phyloP scores from a whole-genome alignment of 495 filamentous ascomycete species.

The Xylaria cubensis region DNA sequence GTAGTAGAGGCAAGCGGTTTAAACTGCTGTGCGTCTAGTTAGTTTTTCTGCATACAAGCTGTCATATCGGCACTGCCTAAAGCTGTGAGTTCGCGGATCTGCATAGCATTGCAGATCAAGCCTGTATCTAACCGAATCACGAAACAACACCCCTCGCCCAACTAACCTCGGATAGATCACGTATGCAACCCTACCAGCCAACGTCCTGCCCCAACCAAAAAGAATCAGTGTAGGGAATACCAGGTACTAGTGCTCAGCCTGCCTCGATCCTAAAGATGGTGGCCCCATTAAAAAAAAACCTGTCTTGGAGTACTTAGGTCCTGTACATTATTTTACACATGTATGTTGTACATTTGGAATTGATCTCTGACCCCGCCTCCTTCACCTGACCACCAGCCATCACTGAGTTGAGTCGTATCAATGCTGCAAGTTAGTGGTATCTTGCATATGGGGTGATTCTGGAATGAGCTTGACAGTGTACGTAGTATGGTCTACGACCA shows the following conservation, averaged over 20 bases:
- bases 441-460: not conserved
- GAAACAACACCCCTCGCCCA: not conserved
- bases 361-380: no score
- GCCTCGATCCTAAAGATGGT: not conserved
- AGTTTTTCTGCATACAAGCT: not conserved
- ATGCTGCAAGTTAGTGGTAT: not conserved
- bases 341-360: not conserved
- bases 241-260: not conserved
- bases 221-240: not conserved
- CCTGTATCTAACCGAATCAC: not conserved
- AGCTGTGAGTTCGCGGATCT: not conserved
- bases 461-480: not conserved
- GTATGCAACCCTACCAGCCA: not conserved
- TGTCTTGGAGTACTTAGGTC: not conserved
- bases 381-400: not conserved
- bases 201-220: not conserved
- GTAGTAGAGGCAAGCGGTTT: not conserved
- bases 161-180: not conserved
- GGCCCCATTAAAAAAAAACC: not conserved
- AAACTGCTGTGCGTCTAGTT: not conserved
- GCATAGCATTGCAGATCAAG: slow-evolving; percentile 14
- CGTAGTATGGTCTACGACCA: not conserved
- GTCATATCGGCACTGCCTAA: not conserved
- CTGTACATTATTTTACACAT: no score
- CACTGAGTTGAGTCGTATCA: not conserved